Evolutionary conservation across 2,329 filamentous ascomycete genomes (phyloP).

Genomic region (Epichloe scottii): DNA sequence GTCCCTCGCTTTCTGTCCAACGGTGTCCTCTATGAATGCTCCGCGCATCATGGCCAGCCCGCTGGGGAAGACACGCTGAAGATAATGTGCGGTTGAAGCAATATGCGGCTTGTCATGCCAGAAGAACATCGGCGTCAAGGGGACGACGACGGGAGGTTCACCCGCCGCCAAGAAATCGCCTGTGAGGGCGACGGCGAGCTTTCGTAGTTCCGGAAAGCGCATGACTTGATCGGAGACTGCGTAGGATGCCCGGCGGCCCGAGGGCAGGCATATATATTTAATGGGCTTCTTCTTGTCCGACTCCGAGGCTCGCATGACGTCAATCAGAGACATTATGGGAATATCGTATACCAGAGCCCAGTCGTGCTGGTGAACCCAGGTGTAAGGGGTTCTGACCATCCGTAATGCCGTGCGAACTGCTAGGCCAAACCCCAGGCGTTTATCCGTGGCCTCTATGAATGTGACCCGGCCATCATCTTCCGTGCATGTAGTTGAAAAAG

Average conservation of each 20-base stretch:
- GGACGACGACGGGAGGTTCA: constrained; percentile 17
- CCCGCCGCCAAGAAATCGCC: constrained; percentile 20
- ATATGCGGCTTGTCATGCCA: constrained; percentile 48
- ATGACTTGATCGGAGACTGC: constrained; percentile 33
- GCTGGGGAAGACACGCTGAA: constrained; percentile 35
- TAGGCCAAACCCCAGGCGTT: constrained; percentile 40
- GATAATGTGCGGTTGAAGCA: constrained; percentile 35
- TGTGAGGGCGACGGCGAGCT: constrained; percentile 29
- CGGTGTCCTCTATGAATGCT: constrained; percentile 43
- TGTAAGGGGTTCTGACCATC: constrained; percentile 33
- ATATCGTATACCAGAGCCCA: constrained; percentile 36
- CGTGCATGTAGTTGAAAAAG: constrained; percentile 11
- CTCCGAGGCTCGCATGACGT: constrained; percentile 27
- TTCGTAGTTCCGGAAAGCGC: constrained; percentile 27
- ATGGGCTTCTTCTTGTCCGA: constrained; percentile 13
- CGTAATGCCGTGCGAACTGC: constrained; percentile 40
- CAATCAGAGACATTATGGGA: constrained; percentile 30
- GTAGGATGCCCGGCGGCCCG: constrained; percentile 38
- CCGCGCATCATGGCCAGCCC: constrained; percentile 37
- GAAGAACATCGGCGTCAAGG: constrained; percentile 43
- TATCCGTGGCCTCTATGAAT: constrained; percentile 33
- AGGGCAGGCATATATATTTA: constrained; percentile 41
- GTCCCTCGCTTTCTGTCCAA: constrained; percentile 39
- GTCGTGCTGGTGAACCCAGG: constrained; percentile 47
- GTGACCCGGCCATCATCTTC: constrained; percentile 22